Evolutionary conservation across 2,329 filamentous ascomycete genomes (phyloP), one percentile per base, ranked within the genome.

Genomic region (Parastagonospora avenae): DNA sequence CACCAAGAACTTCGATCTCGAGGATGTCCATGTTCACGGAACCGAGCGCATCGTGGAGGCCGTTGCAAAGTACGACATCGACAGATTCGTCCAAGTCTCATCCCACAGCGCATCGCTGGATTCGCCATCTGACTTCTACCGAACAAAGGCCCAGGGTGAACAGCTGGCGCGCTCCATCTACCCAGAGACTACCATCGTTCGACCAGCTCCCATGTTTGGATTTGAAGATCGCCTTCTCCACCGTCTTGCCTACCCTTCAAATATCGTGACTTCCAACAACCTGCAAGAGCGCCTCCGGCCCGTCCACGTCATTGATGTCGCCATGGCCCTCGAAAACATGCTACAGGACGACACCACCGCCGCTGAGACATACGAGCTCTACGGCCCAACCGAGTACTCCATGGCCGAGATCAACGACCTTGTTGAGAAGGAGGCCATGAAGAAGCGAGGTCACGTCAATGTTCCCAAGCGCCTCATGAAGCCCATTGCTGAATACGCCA

Each of bases 11-110:
- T 99, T 97, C 77, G 85, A 88, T 49, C 82, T 96, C 54, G 88
- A 91, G 66, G 93, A 97, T 73, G 92, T 97, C 36, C 92, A 99
- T 68, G 85, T 97, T 33, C 92, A 96, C 74, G 92, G 93, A 56
- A 88, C 90, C 14, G 89, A 95, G 79, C 88, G 94, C 63, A 99
- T 99, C 67, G 91, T 85, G 43, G 91, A 96, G 72, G 92, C 94
- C 46, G 91, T 92, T 46, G 94, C 93, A 67, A 99, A 99, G 78
- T 99, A 99, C 77, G 93, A 99, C 68, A 86, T 97, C 62, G 94
- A 99, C 77, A 88, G 94, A 60, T 99, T 91, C 76, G 92, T 99
- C 60, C 94, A 99, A 67, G 87, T 99, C 64, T 99, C 94, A 8
- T 96, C 92, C 29, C 92, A 95, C 82, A 97, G 93, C 70, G 93